Base-by-base conservation (phyloP, 345 rosid species). In the Salix arbutifolia region DNA sequence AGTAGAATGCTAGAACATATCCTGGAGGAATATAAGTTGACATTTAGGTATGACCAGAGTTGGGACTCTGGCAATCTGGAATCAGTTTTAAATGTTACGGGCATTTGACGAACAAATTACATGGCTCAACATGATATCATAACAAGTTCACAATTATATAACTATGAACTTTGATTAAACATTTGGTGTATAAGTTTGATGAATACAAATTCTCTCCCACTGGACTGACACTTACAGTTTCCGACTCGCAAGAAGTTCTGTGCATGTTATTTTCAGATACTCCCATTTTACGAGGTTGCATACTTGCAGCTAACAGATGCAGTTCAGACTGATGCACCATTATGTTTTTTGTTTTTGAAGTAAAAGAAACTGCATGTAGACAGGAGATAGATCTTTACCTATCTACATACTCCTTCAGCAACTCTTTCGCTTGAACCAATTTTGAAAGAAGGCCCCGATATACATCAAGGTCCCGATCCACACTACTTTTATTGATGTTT, bases 351-450 rank as follows among this genome's bases (percentile, higher is more conserved):
- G 3, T 56, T 12, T 35, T n/a, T 35, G 8, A 18, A 11, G 67
- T 62, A 21, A 48, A n/a, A 72, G 35, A 65, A 65, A 52, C 31
- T 18, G 23, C n/a, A 58, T 19, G 13, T 18, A 48, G 14, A 48
- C 35, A 80, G 11, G 64, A 76, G 33, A 1, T 67, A 18, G 35
- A 21, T 48, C 4, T 70, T 77, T 89, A 96, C 99, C 99, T 93
- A 30, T 85, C 95, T 48, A 96, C 86, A 83, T 92, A 96, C 85
- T 96, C 99, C 90, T 83, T 96, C 14, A 93, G 92, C 80, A 96
- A 81, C 83, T 96, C 99, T 83, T 93, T 96, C 21, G 99, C 97
- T 84, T 96, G 99, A 83, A 96, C 98, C 89, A 96, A 87, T 83
- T 96, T 96, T 56, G 96, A 89, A 30, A 96, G 94, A 76, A 96